Evolutionary conservation across 805 yeast species (phyloP), one percentile per base, ranked within the genome.

Genomic region (Candida insectalens): DNA sequence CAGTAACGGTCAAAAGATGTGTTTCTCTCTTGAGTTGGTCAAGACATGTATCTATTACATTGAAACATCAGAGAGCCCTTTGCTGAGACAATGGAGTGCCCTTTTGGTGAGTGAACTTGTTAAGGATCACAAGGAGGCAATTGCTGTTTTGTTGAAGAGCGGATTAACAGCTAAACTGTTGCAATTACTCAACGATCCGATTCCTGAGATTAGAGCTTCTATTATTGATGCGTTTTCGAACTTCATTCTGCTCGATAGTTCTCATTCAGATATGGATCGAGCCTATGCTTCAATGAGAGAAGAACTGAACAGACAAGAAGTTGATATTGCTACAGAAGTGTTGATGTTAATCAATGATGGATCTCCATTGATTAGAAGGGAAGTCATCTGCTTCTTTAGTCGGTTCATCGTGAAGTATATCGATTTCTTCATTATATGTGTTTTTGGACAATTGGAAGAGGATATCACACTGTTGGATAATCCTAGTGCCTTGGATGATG

Each of bases 161-260:
- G 81, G 81, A 0, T 69, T 74, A 17, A 56, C 80, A 12, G 72
- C 66, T 16, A 68, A 69, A 42, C 47, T 89, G 19, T 52, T 76
- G 21, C 61, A 62, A 17, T 59, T 83, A 26, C 65, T 87, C 13
- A 72, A 71, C 41, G 97, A 92, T 51, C 95, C 96, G 0, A 85
- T 89, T 30, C 96, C 97, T 0, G 98, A 92, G 54, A 95, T 92
- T 1, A 65, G 97, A 36, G 81, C 96, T 0, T 83, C 96, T 0
- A 73, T 84, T 4, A 60, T 92, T 9, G 61, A 76, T 22, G 82
- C 95, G 0, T 60, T 89, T 32, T 73, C 85, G 4, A 71, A 77
- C 25, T 84, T 77, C 48, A 55, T 53, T 29, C 26, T 46, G 2
- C 15, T 82, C 23, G 73, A 78, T 4, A 74, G 65, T 22, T 51